Conservation (phyloP, 1,284 basidiomycete genomes). For the Moesziomyces parantarcticus region DNA sequence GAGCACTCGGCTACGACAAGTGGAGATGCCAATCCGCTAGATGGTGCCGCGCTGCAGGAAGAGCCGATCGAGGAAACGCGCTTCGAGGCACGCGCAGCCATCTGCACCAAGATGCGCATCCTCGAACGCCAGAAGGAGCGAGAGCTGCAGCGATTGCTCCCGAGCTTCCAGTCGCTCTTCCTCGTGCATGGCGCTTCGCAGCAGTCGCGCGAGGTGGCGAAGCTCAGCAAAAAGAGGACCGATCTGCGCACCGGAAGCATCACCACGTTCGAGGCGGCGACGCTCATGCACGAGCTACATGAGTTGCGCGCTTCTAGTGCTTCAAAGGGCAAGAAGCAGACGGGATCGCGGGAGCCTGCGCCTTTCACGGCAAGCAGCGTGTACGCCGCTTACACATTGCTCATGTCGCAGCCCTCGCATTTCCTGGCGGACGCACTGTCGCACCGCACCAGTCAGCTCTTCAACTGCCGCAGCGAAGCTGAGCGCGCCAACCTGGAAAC, state of each 20-base stretch:
- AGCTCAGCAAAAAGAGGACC: conserved; percentile 16
- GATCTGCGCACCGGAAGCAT: conserved; percentile 37
- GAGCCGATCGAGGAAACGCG: conserved; percentile 36
- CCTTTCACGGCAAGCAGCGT: conserved; percentile 57
- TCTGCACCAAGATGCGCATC: conserved; percentile 39
- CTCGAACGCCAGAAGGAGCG: conserved; percentile 39
- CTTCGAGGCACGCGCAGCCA: conserved; percentile 33
- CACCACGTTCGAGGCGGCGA: conserved; percentile 39
- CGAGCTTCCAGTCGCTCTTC: conserved; percentile 43
- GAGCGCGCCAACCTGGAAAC: conserved; percentile 74
- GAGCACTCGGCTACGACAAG: conserved; percentile 2
- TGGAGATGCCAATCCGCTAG: conserved; percentile 9
- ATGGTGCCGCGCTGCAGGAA: conserved; percentile 15
- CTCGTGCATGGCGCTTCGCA: conserved; percentile 13
- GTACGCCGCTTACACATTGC: conserved; percentile 79
- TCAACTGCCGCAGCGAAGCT: conserved; percentile 77
- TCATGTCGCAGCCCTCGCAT: conserved; percentile 76
- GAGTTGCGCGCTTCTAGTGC: background rate
- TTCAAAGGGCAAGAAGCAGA: background rate
- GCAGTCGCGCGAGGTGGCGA: conserved; percentile 1
- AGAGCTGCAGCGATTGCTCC: conserved; percentile 38
- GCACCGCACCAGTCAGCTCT: conserved; percentile 75
- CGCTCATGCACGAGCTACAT: conserved; percentile 22
- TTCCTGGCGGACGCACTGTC: conserved; percentile 75
- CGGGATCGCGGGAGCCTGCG: no score